A percentile compares a stretch with the other conserved stretches of the same genome.
These are phyloP conservation scores for Lenzites betulinus DNA, from an alignment of 768 basidiomycete genomes.

Conservation along the genomic window DNA sequence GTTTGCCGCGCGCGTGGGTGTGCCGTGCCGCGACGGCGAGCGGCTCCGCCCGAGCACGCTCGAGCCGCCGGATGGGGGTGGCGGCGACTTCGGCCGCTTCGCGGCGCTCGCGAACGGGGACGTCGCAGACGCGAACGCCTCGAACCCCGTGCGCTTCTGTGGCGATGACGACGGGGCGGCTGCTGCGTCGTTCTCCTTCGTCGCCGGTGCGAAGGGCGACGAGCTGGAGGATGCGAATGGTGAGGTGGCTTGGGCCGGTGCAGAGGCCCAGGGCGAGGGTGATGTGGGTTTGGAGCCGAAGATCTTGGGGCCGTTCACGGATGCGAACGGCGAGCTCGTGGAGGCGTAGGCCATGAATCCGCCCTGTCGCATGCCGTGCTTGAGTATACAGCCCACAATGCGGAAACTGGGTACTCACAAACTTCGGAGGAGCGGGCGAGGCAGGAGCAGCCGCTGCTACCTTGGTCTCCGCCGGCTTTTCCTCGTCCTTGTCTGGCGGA, in stretches of 20 bases:
- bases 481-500: constrained; percentile 59
- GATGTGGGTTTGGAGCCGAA: constrained; percentile 40
- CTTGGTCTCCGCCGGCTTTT: constrained; percentile 14
- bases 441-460: not conserved
- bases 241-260: constrained; percentile 12
- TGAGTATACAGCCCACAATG: constrained; percentile 2
- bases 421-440: constrained; percentile 42
- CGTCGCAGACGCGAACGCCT: constrained; percentile 52
- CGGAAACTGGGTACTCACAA: constrained; percentile 42
- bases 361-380: constrained; percentile 39
- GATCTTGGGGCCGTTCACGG: constrained; percentile 67
- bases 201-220: constrained; percentile 25
- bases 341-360: constrained; percentile 85
- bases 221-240: constrained; percentile 10
- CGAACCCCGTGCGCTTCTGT: constrained; percentile 56
- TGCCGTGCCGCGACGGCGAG: constrained; percentile 50
- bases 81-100: constrained; percentile 57
- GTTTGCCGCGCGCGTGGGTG: constrained; percentile 35
- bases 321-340: constrained; percentile 69
- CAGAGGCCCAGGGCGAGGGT: constrained; percentile 28
- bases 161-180: constrained; percentile 15
- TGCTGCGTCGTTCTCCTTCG: constrained; percentile 29
- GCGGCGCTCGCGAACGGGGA: constrained; percentile 52
- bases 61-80: constrained; percentile 23
- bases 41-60: constrained; percentile 43